Percentiles rank a stretch among this genome's conserved stretches.
Evolutionary conservation across 2,329 filamentous ascomycete species (phyloP).

Genomic region (Sporothrix inflata): DNA sequence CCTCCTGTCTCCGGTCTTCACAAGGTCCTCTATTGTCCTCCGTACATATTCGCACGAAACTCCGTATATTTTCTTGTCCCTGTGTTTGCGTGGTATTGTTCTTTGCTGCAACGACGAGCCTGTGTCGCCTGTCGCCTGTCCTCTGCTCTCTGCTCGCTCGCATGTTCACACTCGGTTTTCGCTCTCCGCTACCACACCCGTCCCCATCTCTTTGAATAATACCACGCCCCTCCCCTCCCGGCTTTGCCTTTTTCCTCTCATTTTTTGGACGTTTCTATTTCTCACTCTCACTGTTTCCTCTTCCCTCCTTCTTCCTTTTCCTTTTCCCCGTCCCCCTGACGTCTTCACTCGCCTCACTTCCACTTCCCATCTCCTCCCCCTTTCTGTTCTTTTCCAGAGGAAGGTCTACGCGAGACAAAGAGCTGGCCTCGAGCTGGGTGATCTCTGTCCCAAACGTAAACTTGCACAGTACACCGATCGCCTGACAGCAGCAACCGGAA

Average conservation of each 20-base stretch:
- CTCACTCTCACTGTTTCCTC: not conserved
- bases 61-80: not conserved
- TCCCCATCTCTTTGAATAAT: slow-evolving; percentile 10
- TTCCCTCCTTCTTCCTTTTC: not conserved
- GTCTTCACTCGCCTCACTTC: slow-evolving; percentile 1
- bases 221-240: slow-evolving; percentile 18
- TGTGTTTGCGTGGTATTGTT: slow-evolving; percentile 11
- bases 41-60: not conserved
- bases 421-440: not conserved
- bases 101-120: not conserved
- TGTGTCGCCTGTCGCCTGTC: not conserved
- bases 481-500: slow-evolving; percentile 1
- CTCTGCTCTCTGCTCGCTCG: not conserved
- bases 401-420: slow-evolving; percentile 19
- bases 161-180: too few species aligned
- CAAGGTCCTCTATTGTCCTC: not conserved
- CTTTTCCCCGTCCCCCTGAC: slow-evolving; percentile 14
- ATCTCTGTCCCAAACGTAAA: not conserved
- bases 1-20: slow-evolving; percentile 5
- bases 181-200: not conserved
- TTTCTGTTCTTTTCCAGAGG: not conserved
- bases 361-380: not conserved
- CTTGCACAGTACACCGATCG: not conserved
- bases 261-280: not conserved
- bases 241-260: not conserved